Conservation (phyloP, 495 filamentous ascomycete genomes). For the Talaromyces borbonicus region DNA sequence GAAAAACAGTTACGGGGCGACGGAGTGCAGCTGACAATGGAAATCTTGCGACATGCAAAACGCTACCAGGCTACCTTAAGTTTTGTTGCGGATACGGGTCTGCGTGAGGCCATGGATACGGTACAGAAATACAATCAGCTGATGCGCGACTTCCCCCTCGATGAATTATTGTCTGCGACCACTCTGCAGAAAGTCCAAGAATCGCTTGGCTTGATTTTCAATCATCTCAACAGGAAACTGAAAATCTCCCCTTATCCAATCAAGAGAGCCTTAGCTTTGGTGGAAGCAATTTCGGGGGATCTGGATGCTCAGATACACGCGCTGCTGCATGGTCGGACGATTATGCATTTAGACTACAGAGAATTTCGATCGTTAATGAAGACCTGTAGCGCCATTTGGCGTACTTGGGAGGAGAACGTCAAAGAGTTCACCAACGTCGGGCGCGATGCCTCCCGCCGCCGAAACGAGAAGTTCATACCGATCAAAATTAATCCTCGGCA, state of each 20-base stretch:
- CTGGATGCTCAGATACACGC: constrained; percentile 77
- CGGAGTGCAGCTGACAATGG: constrained; percentile 84
- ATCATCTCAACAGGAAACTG: constrained; percentile 92
- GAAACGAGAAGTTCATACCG: constrained; percentile 94
- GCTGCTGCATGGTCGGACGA: constrained; percentile 70
- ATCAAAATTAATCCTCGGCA: constrained; percentile 89
- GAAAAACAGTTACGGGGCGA: constrained; percentile 79
- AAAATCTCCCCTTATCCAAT: constrained; percentile 92
- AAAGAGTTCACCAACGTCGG: constrained; percentile 98
- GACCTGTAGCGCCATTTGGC: constrained; percentile 74
- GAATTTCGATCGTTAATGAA: constrained; percentile 84
- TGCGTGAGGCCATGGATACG: constrained; percentile 88
- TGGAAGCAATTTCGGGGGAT: constrained; percentile 94
- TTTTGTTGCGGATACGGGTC: constrained; percentile 86
- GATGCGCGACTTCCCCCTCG: constrained; percentile 94
- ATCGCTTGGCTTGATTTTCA: constrained; percentile 77
- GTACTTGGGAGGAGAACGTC: constrained; percentile 85
- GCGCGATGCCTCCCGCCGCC: constrained; percentile 78
- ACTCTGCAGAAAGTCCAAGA: constrained; percentile 85
- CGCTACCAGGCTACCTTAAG: constrained; percentile 93
- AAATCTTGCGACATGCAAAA: constrained; percentile 89
- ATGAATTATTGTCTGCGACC: constrained; percentile 87
- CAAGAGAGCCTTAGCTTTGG: constrained; percentile 80
- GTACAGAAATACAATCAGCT: constrained; percentile 98
- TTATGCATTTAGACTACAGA: constrained; percentile 84